Evolutionary conservation across 1,284 basidiomycete species (phyloP).

Genomic region (Puccinia polysora): DNA sequence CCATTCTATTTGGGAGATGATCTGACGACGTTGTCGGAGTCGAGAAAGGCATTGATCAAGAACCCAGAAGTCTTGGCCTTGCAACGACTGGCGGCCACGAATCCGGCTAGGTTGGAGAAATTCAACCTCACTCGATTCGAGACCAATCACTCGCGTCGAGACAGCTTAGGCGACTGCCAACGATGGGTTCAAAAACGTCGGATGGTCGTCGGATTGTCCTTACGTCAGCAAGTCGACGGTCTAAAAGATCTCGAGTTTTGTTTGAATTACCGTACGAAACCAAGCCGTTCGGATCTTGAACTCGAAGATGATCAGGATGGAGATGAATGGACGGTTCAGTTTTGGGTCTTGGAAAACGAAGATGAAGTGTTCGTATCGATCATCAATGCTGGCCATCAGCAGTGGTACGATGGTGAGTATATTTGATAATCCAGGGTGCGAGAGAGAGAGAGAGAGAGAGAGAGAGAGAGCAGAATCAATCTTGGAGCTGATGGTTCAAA

Average conservation of each 20-base stretch:
- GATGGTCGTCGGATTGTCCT: slow-evolving; percentile 14
- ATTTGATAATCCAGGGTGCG: too few species aligned
- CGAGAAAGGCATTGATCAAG: slow-evolving; percentile 20
- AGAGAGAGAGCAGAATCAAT: too few species aligned
- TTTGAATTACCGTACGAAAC: not conserved
- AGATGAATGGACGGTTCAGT: slow-evolving; percentile 22
- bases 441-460: too few species aligned
- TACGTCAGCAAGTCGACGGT: slow-evolving; percentile 14
- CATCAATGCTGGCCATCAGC: slow-evolving; percentile 34
- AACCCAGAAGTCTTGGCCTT: slow-evolving; percentile 32
- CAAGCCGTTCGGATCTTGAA: not conserved
- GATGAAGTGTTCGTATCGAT: slow-evolving; percentile 22
- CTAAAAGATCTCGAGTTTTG: not conserved
- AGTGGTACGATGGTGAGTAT: slow-evolving; percentile 30
- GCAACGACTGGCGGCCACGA: slow-evolving; percentile 1
- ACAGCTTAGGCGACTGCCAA: slow-evolving; percentile 1
- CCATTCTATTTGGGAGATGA: slow-evolving; percentile 42
- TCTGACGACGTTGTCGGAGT: slow-evolving; percentile 7
- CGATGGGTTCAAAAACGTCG: slow-evolving; percentile 23
- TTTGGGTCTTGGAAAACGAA: slow-evolving; percentile 34
- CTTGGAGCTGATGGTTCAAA: not conserved
- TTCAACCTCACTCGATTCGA: slow-evolving; percentile 2
- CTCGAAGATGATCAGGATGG: not conserved
- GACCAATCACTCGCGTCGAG: too few species aligned
- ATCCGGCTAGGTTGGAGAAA: not conserved